Conservation (phyloP, 495 filamentous ascomycete species). For the Penicillium coffeae region DNA sequence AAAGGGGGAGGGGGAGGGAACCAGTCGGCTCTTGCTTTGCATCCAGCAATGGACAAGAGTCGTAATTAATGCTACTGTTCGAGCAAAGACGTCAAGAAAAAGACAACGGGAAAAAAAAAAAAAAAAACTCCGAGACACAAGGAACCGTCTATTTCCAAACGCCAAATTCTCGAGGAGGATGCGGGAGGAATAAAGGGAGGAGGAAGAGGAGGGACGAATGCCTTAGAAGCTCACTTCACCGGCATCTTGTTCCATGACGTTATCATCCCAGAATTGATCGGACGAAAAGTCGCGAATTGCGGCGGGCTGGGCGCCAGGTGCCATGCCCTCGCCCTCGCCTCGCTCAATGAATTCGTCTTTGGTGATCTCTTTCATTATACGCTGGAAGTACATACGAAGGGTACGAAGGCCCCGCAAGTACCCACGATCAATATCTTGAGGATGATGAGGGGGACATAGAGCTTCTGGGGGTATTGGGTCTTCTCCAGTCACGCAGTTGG, state of each 20-base stretch:
- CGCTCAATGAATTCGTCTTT: constrained; percentile 51
- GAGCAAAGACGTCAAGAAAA: constrained; percentile 6
- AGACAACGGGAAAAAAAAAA: constrained; percentile 1
- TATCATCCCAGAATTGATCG: constrained; percentile 42
- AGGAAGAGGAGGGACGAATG: neutral
- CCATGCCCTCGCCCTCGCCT: constrained; percentile 46
- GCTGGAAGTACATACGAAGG: constrained; percentile 79
- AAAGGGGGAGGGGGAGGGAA: constrained; percentile 11
- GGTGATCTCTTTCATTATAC: constrained; percentile 76
- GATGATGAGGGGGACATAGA: constrained; percentile 77
- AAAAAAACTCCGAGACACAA: constrained; percentile 7
- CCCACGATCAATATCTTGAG: constrained; percentile 76
- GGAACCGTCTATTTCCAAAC: constrained; percentile 14
- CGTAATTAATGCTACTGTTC: constrained; percentile 15
- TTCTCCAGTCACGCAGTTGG: constrained; percentile 90
- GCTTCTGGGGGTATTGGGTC: constrained; percentile 59
- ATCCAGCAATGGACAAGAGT: constrained; percentile 30
- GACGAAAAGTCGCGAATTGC: constrained; percentile 23
- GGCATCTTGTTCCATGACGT: constrained; percentile 40
- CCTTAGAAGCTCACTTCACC: constrained; percentile 45
- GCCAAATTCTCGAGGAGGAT: constrained; percentile 9
- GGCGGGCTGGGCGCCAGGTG: constrained; percentile 26
- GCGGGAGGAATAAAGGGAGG: constrained; percentile 8
- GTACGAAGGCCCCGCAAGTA: constrained; percentile 83
- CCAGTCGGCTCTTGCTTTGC: too few species aligned